Evolutionary conservation across 2,329 filamentous ascomycete genomes (phyloP).

Genomic region (Dothistroma septosporum): DNA sequence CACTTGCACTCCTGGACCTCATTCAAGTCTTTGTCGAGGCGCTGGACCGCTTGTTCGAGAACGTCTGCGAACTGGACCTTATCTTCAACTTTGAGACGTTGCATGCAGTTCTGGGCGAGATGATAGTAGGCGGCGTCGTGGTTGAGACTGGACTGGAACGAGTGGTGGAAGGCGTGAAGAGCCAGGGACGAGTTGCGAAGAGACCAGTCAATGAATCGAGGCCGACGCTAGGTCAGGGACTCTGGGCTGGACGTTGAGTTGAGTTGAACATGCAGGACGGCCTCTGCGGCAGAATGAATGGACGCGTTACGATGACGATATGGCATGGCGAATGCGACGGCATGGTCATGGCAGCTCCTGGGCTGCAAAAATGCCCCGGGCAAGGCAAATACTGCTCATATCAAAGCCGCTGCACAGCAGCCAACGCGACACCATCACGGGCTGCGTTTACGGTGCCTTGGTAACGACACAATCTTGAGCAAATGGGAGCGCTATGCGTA

Average conservation of each 20-base stretch:
- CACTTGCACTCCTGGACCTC: constrained; percentile 88
- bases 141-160: constrained; percentile 86
- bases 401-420: background rate
- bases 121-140: constrained; percentile 93
- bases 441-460: background rate
- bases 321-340: background rate
- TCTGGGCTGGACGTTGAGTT: constrained; percentile 36
- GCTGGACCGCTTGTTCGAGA: constrained; percentile 91
- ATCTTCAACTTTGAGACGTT: constrained; percentile 99
- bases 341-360: background rate
- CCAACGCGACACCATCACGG: background rate
- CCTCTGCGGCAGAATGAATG: background rate
- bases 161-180: constrained; percentile 76
- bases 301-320: background rate
- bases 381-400: background rate
- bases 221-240: constrained; percentile 26
- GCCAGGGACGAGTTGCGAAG: constrained; percentile 73
- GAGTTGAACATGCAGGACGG: background rate
- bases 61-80: constrained; percentile 95
- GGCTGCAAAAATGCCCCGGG: background rate
- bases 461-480: background rate
- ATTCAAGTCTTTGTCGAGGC: constrained; percentile 98
- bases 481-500: background rate
- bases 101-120: constrained; percentile 84
- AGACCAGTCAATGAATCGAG: constrained; percentile 68